Evolutionary conservation across 75 land plant genomes (phyloP).

Genomic region (Selaginella moellendorffii): DNA sequence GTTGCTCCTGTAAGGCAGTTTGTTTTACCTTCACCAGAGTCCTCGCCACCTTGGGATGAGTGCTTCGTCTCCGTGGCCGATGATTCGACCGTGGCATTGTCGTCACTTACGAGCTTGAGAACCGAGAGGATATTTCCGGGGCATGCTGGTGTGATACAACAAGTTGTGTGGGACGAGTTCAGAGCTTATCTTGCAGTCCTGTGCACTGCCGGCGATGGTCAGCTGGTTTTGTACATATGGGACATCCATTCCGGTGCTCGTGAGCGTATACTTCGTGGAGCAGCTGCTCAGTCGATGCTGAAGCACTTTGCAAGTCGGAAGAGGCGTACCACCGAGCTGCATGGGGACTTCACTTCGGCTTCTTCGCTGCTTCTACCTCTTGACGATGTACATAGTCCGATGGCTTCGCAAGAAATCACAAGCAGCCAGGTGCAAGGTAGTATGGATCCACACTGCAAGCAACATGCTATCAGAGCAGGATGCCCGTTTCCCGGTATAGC

Average conservation of each 20-base stretch:
- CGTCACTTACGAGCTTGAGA: conserved; percentile 53
- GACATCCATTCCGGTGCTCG: conserved; percentile 78
- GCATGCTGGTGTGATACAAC: conserved; percentile 34
- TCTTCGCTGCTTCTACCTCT: conserved; percentile 33
- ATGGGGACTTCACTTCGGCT: conserved; percentile 37
- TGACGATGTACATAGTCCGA: conserved; percentile 7
- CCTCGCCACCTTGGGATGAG: conserved; percentile 49
- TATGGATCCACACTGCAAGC: too few species aligned
- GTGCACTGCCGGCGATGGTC: conserved; percentile 18
- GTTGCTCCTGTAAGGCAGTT: conserved; percentile 69
- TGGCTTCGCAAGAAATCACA: too few species aligned
- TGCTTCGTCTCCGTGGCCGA: conserved; percentile 75
- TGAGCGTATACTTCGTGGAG: conserved; percentile 62
- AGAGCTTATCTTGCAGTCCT: conserved; percentile 73
- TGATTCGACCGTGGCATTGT: conserved; percentile 56
- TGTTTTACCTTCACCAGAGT: conserved; percentile 40
- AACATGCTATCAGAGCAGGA: conserved; percentile 38
- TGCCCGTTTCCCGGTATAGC: conserved; percentile 70
- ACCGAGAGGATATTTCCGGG: conserved; percentile 89
- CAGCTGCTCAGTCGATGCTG: conserved; percentile 64
- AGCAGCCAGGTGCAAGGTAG: too few species aligned
- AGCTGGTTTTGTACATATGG: conserved; percentile 54
- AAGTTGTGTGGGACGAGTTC: conserved; percentile 59
- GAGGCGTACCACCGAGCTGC: conserved; percentile 4
- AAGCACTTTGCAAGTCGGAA: conserved; percentile 42